Conservation (phyloP, 192 early-diverging fungal genomes). For the Nowakowskiella sp. region DNA sequence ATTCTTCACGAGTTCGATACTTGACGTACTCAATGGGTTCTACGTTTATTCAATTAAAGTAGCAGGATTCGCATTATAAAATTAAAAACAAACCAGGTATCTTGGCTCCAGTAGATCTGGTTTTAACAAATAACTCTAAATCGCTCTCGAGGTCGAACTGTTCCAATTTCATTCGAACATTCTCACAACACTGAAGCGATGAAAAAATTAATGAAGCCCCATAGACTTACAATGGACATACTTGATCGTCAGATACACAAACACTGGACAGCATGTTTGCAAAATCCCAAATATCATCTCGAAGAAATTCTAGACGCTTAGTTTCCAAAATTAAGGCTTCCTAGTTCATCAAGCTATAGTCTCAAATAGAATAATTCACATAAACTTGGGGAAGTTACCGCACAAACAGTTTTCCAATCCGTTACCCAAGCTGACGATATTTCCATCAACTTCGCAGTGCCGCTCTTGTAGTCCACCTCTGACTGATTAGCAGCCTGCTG, state of each 20-base stretch:
- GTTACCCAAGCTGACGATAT: conserved; percentile 37
- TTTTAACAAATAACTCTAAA: conserved; percentile 31
- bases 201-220: neutral
- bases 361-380: neutral
- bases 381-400: conserved; percentile 16
- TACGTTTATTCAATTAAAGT: neutral
- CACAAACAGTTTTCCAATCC: conserved; percentile 31
- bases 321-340: conserved; percentile 46
- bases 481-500: conserved; percentile 30
- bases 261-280: conserved; percentile 42
- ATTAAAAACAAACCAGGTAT: conserved; percentile 29
- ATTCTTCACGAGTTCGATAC: too few relatives aligned
- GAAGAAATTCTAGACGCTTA: conserved; percentile 42
- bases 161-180: conserved; percentile 41
- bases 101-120: conserved; percentile 23
- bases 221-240: conserved; percentile 4
- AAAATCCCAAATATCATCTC: conserved; percentile 43
- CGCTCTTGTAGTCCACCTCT: conserved; percentile 38
- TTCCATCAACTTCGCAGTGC: conserved; percentile 35
- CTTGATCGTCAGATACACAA: conserved; percentile 50
- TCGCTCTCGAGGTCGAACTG: conserved; percentile 36
- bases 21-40: conserved; percentile 36
- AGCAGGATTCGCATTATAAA: neutral
- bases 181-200: conserved; percentile 36
- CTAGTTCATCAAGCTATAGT: conserved; percentile 8